Evolutionary conservation across 495 filamentous ascomycete species (phyloP).

Genomic region (Staphylotrichum longicolle): DNA sequence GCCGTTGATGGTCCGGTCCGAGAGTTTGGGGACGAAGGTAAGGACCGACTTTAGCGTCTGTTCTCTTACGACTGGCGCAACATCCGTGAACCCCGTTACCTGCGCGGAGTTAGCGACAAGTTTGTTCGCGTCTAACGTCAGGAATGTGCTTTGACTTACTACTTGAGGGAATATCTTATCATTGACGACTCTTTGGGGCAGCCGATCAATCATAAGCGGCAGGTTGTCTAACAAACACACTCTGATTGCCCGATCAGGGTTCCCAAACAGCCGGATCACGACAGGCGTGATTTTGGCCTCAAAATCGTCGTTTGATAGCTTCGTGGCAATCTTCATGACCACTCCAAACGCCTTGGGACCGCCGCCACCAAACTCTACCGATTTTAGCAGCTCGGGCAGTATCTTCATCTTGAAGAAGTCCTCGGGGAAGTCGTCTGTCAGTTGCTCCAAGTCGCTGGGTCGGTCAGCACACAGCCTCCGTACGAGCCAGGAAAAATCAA

Average conservation of each 20-base stretch:
- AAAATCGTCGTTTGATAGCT: slow-evolving; percentile 86
- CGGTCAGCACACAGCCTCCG: slow-evolving; percentile 24
- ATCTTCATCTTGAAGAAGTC: slow-evolving; percentile 98
- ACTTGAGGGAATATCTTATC: slow-evolving; percentile 96
- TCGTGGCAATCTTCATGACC: slow-evolving; percentile 84
- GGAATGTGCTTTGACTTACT: slow-evolving; percentile 44
- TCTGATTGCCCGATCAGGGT: slow-evolving; percentile 86
- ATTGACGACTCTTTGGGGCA: slow-evolving; percentile 86
- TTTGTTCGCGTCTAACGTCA: background rate
- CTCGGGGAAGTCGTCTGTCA: slow-evolving; percentile 91
- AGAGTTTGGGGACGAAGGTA: slow-evolving; percentile 79
- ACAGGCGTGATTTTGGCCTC: slow-evolving; percentile 80
- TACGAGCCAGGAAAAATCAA: slow-evolving; percentile 18
- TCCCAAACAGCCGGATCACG: slow-evolving; percentile 81
- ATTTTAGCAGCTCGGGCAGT: slow-evolving; percentile 91
- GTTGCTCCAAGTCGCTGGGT: slow-evolving; percentile 72
- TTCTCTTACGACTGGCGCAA: slow-evolving; percentile 87
- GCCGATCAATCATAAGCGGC: slow-evolving; percentile 84
- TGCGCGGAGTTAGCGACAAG: slow-evolving; percentile 14
- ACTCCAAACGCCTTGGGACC: slow-evolving; percentile 86
- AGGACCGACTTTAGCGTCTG: slow-evolving; percentile 94
- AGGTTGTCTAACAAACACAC: slow-evolving; percentile 90
- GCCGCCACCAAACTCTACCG: slow-evolving; percentile 94
- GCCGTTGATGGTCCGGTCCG: slow-evolving; percentile 88
- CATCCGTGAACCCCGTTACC: slow-evolving; percentile 89